These are phyloP conservation scores for Avena sativa DNA, from an alignment of 176 grass and related monocot genomes.

Conservation along the genomic window DNA sequence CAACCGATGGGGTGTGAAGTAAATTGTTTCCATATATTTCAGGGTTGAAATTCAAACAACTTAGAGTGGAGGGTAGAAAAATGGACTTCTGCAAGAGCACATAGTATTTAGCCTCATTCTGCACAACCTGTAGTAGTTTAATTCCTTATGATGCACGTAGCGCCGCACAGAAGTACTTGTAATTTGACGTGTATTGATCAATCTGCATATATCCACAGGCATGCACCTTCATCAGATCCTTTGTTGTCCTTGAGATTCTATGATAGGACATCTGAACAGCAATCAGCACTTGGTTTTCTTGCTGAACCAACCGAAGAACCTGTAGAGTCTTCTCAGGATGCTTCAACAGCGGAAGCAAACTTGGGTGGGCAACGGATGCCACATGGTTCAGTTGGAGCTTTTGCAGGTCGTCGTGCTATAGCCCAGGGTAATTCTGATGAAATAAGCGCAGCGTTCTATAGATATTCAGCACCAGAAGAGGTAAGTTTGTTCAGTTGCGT, in stretches of 20 bases:
- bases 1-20: neutral
- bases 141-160: neutral
- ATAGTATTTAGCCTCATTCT: neutral
- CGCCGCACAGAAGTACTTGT: neutral
- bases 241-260: slow-evolving; percentile 81
- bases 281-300: slow-evolving; percentile 85
- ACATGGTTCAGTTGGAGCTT: slow-evolving; percentile 88
- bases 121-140: slow-evolving; percentile 7
- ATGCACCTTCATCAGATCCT: slow-evolving; percentile 77
- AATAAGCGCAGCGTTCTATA: slow-evolving; percentile 77
- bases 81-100: neutral
- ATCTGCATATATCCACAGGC: slow-evolving; percentile 42
- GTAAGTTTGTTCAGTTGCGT: slow-evolving; percentile 47
- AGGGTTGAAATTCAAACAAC: neutral
- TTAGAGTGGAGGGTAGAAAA: slow-evolving; percentile 3
- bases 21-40: neutral
- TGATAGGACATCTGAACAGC: slow-evolving; percentile 82
- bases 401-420: slow-evolving; percentile 86
- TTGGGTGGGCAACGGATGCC: slow-evolving; percentile 43
- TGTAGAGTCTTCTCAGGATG: slow-evolving; percentile 47
- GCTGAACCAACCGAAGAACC: slow-evolving; percentile 61
- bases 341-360: slow-evolving; percentile 45
- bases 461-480: slow-evolving; percentile 94
- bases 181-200: neutral
- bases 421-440: slow-evolving; percentile 88